These are phyloP conservation scores for Starmerella scarabaei DNA, from an alignment of 805 yeast species.

Conservation along the genomic window DNA sequence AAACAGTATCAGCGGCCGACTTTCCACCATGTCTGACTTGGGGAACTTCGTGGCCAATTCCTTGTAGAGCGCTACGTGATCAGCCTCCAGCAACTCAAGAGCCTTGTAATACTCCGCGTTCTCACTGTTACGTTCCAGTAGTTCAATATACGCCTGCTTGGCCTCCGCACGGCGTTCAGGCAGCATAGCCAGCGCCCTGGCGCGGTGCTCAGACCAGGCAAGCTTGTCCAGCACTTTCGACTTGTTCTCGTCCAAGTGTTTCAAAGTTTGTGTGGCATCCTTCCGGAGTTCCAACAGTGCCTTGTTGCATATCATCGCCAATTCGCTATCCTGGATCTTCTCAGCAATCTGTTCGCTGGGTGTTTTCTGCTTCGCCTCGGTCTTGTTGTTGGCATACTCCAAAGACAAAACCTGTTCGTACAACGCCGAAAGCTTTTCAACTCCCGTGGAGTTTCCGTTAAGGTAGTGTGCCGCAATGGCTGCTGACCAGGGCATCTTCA, in stretches of 20 bases:
- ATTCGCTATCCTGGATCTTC: conserved; percentile 67
- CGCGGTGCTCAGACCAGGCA: conserved; percentile 53
- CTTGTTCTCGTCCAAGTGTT: conserved; percentile 35
- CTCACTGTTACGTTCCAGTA: conserved; percentile 80
- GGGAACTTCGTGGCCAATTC: conserved; percentile 64
- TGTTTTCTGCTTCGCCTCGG: conserved; percentile 11
- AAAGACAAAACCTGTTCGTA: conserved; percentile 50
- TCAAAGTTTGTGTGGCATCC: conserved; percentile 50
- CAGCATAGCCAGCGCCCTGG: conserved; percentile 35
- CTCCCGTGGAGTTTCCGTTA: conserved; percentile 50
- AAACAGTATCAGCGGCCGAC: conserved; percentile 48
- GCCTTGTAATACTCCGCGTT: conserved; percentile 48
- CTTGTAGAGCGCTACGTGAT: conserved; percentile 39
- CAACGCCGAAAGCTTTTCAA: conserved; percentile 57
- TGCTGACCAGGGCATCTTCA: conserved; percentile 20
- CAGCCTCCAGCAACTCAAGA: conserved; percentile 43
- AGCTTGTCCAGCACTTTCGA: conserved; percentile 35
- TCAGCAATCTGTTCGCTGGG: conserved; percentile 28
- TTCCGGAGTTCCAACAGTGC: conserved; percentile 48
- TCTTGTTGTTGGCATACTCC: conserved; percentile 45
- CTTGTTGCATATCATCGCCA: conserved; percentile 57
- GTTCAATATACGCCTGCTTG: conserved; percentile 52
- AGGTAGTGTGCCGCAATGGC: conserved; percentile 58
- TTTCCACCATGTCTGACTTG: conserved; percentile 64
- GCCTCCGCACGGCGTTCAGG: conserved; percentile 37